Evolutionary conservation across 371 early-diverging fungal genomes (phyloP), one percentile per base, ranked within the genome.

Genomic region (Actinomortierella ambigua): DNA sequence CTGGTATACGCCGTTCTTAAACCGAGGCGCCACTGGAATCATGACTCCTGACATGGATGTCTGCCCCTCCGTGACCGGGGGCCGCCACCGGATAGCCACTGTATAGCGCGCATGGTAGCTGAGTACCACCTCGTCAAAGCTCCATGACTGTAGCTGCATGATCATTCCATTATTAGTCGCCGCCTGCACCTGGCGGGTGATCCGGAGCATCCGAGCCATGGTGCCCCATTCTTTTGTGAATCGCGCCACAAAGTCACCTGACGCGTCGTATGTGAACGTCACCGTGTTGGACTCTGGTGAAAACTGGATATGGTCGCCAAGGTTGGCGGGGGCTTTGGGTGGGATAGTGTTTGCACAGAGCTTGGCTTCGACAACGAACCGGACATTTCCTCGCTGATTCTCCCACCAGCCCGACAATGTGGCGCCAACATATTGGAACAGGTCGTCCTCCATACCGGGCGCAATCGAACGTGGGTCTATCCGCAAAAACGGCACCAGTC

Each of bases 371-470:
- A 71, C 62, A 28, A 65, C 63, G 62, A 71, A 65, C 57, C 65
- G 58, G 29, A 63, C 65, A 6, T 63, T 71, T 26, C 61, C 73
- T 17, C 66, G 40, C 26, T 71, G 62, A 24, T 34, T 62, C 44
- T 59, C 62, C 73, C 73, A 71, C 73, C 73, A 71, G 34, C 73
- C 73, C 8, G 73, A 61, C 41, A 71, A 28, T 39, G 65, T 71
- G n/a, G 73, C 65, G 1, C 66, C 63, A 11, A 71, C 73, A 27
- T 40, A 71, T n/a, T 41, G 47, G 34, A 71, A 65, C 27, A 65
- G 39, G 13, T 59, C 73, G 13, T 66, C 59, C 1, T 62, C 52
- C 7, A 50, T 20, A 3, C 73, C 66, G 42, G 56, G 22, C 5
- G 66, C 65, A 18, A 71, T 62, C 14, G 73, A 48, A 14, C 43